Conservation (phyloP, 2,329 filamentous ascomycete species). For the Colletotrichum salicis region DNA sequence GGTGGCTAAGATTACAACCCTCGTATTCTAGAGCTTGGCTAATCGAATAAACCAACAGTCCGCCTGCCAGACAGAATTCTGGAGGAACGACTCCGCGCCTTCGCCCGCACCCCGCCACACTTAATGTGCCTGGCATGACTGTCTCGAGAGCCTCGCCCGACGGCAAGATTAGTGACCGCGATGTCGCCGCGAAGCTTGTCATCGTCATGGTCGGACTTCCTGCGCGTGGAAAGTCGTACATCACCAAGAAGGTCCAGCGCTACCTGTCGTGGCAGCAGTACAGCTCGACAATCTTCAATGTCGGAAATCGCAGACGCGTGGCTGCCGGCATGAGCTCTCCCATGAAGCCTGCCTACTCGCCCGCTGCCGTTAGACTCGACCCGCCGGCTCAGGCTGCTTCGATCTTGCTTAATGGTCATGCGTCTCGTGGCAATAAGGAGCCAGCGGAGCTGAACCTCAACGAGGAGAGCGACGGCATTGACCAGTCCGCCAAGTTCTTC, state of each 20-base stretch:
- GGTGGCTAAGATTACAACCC: neutral
- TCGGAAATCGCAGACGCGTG: conserved; percentile 88
- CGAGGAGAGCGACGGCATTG: conserved; percentile 64
- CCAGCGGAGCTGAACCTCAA: conserved; percentile 48
- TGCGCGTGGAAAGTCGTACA: conserved; percentile 96
- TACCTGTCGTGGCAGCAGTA: conserved; percentile 98
- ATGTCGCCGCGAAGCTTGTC: conserved; percentile 95
- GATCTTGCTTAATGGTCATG: conserved; percentile 67
- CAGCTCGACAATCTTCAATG: conserved; percentile 96
- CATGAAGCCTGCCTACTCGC: conserved; percentile 50
- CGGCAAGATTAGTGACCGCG: conserved; percentile 89
- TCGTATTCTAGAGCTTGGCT: conserved; percentile 20
- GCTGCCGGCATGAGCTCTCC: conserved; percentile 70
- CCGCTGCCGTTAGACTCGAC: conserved; percentile 45
- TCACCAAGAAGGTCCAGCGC: conserved; percentile 96
- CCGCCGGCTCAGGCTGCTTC: conserved; percentile 65
- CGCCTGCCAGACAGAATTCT: conserved; percentile 77
- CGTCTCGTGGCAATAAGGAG: conserved; percentile 53
- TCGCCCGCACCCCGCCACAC: conserved; percentile 86
- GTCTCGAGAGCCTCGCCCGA: conserved; percentile 95
- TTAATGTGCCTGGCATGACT: conserved; percentile 96
- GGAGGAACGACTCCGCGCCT: conserved; percentile 81
- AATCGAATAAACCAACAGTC: conserved; percentile 57
- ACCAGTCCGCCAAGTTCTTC: conserved; percentile 94
- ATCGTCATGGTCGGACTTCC: conserved; percentile 98